A percentile compares a stretch with the other conserved stretches of the same genome.
These are phyloP conservation scores for Trametes polyzona DNA, from an alignment of 1,284 basidiomycete genomes.

Conservation along the genomic window DNA sequence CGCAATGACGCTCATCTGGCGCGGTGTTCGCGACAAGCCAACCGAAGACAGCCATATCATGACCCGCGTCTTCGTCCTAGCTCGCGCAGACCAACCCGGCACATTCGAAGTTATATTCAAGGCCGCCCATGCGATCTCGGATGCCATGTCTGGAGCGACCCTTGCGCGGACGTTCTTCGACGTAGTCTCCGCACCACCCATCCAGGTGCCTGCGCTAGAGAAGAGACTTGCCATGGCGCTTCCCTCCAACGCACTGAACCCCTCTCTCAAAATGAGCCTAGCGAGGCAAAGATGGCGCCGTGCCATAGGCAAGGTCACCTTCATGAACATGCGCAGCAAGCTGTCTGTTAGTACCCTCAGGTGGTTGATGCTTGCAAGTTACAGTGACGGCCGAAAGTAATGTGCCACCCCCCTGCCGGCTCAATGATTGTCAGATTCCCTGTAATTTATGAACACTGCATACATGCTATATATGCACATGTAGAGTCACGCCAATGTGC, in stretches of 20 bases:
- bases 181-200: slow-evolving; percentile 37
- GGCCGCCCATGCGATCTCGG: slow-evolving; percentile 51
- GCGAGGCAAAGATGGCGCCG: slow-evolving; percentile 51
- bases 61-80: slow-evolving; percentile 21
- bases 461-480: too few species aligned
- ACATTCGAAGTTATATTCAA: slow-evolving; percentile 47
- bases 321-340: slow-evolving; percentile 36
- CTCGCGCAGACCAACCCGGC: slow-evolving; percentile 23
- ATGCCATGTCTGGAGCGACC: slow-evolving; percentile 49
- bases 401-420: too few species aligned
- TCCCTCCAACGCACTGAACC: slow-evolving; percentile 43
- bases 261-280: slow-evolving; percentile 35
- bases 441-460: too few species aligned
- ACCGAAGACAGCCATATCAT: slow-evolving; percentile 20
- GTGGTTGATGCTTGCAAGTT: too few species aligned
- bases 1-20: slow-evolving; percentile 25
- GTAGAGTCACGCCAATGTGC: too few species aligned
- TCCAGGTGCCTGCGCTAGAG: slow-evolving; percentile 32
- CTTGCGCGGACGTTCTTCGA: slow-evolving; percentile 51
- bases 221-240: slow-evolving; percentile 45
- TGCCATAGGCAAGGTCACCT: slow-evolving; percentile 48
- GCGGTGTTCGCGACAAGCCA: slow-evolving; percentile 16
- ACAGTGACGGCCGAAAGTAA: too few species aligned
- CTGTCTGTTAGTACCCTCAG: slow-evolving; percentile 16
- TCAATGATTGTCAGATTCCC: too few species aligned